Evolutionary conservation across 2,329 filamentous ascomycete genomes (phyloP), one percentile per base, ranked within the genome.

Genomic region (Lanzia echinophila): DNA sequence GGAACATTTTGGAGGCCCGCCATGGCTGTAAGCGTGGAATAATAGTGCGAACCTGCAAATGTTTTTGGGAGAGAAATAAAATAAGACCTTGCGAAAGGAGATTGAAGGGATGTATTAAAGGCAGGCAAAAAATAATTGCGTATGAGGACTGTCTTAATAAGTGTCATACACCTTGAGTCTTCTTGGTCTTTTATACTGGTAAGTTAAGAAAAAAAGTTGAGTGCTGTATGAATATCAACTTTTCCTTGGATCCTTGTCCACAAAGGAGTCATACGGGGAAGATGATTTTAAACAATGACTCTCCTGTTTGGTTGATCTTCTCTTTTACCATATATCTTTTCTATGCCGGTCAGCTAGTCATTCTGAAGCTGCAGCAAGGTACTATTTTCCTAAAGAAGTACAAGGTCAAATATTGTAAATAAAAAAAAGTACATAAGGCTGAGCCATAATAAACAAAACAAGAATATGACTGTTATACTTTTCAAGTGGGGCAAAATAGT

Each of bases 1-100:
- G 88, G 88, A 22, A 78, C 74, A 55, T 72, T 71, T 54, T 74
- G 67, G 34, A 69, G 39, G 20, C 75, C 70, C 58, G 77, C 78
- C 81, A 85, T 84, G 61, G 49, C 71, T 58, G 63, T 63, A 50
- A 56, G 6, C n/a, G 43, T 47, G 22, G 44, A 33, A 28, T 32
- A 11, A 17, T 42, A 31, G 24, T 24, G 43, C 38, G 20, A 32
- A 12, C 24, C 1, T 28, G 32, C 6, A 19, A 48, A 32, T 24
- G 43, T 24, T 24, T 15, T 31, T 44, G 41, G 41, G 24, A 44
- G 34, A 36, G 34, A 44, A 15, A 17, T 28, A 44, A n/a, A 22
- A 10, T 5, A 20, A 17, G 3, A 20, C 17, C 6, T 12, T 28
- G 4, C 8, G 24, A 28, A 28, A 8, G 24, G 8, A 4, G 24